A percentile compares a stretch with the other conserved stretches of the same genome.
Conservation (phyloP, 179 eudicot genomes). For the Pouteria campechiana region DNA sequence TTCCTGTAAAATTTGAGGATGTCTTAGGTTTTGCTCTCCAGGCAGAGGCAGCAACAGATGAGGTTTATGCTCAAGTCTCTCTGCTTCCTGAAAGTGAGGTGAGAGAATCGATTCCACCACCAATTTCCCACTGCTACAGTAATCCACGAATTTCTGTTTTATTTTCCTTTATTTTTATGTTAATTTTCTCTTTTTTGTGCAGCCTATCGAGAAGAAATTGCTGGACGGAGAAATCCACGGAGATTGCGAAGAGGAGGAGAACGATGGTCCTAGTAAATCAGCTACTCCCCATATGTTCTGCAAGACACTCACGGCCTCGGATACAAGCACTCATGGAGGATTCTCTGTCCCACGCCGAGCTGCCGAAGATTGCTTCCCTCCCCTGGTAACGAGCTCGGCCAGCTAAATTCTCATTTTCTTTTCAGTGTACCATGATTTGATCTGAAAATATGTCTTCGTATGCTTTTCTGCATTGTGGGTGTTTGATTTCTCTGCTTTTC, state of each 20-base stretch:
- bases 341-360: slow-evolving; percentile 99
- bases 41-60: slow-evolving; percentile 85
- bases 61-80: slow-evolving; percentile 86
- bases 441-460: not conserved
- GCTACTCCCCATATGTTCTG: slow-evolving; percentile 95
- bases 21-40: slow-evolving; percentile 17
- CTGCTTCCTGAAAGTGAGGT: slow-evolving; percentile 84
- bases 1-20: slow-evolving; percentile 31
- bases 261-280: slow-evolving; percentile 42
- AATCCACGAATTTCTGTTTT: too few relatives aligned
- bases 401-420: not conserved
- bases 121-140: too few relatives aligned
- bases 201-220: slow-evolving; percentile 68
- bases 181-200: slow-evolving; percentile 3
- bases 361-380: slow-evolving; percentile 98
- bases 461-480: not conserved
- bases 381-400: slow-evolving; percentile 58
- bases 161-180: too few relatives aligned
- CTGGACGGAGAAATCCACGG: slow-evolving; percentile 30
- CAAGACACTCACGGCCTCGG: slow-evolving; percentile 95
- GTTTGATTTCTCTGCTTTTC: not conserved
- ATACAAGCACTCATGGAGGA: slow-evolving; percentile 98
- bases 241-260: slow-evolving; percentile 56
- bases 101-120: too few relatives aligned
- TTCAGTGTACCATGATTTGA: not conserved